Evolutionary conservation across 768 basidiomycete genomes (phyloP), one percentile per base, ranked within the genome.

Genomic region (Amylocystis lapponica): DNA sequence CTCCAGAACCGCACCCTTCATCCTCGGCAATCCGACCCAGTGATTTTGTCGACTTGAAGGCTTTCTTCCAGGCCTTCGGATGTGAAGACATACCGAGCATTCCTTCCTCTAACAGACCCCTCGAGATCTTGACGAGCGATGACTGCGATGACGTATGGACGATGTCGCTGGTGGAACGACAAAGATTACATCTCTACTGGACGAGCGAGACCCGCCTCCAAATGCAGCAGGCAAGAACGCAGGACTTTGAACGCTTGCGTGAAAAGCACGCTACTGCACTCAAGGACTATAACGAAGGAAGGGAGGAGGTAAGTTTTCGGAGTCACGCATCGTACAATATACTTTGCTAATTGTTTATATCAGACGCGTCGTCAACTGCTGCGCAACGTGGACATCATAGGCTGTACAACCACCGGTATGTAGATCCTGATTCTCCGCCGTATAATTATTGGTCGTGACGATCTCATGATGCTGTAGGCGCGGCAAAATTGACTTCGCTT

Each of bases 331-430:
- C 14, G 26, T 33, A 5, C 23, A 47, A 12, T 16, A n/a, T 20
- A 6, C 37, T 13, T 16, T 7, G 7, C 41, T 19, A 17, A 13
- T 26, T 17, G 10, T n/a, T 1, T 26, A 34, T 4, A 7, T 1
- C 49, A 88, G 86, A 61, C 67, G 37, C 71, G 79, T 10, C 72
- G 79, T 0, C 66, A 68, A 4, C 60, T 89, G 5, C 65, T 90
- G 5, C 56, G 59, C 25, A 58, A 67, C 5, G 68, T 75, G 0
- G 75, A 85, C 52, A 69, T 90, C 16, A 75, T 88, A 35, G 87
- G 82, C 5, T 86, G 84, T 47, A 90, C 86, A 0, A 88, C 86
- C 0, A 86, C 79, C 17, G 84, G 83, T 81, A 55, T 2, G 56
- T 45, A 11, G n/a, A n/a, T n/a, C n/a, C n/a, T n/a, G n/a, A n/a